Evolutionary conservation across 2,329 filamentous ascomycete genomes (phyloP).

Genomic region (Fusarium armeniacum): DNA sequence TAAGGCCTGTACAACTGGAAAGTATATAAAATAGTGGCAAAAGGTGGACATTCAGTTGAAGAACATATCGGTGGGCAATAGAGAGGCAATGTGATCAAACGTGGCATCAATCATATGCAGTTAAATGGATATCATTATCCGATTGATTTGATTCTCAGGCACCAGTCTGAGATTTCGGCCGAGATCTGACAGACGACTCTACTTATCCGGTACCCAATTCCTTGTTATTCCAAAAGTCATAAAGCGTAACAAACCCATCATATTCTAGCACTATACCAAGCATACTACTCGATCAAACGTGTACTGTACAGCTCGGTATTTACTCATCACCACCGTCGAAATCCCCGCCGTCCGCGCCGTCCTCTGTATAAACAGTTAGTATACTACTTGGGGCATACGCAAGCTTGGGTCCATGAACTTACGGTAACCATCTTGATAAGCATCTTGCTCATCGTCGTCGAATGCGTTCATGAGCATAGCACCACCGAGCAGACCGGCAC

Average conservation of each 20-base stretch:
- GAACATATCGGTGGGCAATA: background rate
- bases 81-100: conserved; percentile 20
- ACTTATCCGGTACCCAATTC: conserved; percentile 17
- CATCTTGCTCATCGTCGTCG: conserved; percentile 72
- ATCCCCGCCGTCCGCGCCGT: conserved; percentile 51
- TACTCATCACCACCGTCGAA: conserved; percentile 47
- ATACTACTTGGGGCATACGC: background rate
- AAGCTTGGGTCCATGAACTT: conserved; percentile 39
- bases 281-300: background rate
- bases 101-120: conserved; percentile 13
- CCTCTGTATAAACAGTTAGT: conserved; percentile 51
- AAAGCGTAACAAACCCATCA: conserved; percentile 19
- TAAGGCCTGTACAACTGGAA: conserved; percentile 15
- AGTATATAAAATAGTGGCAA: conserved; percentile 4
- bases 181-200: conserved; percentile 1
- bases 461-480: conserved; percentile 78
- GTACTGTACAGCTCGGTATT: background rate
- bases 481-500: conserved; percentile 85
- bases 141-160: background rate
- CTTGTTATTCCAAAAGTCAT: conserved; percentile 15
- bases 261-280: background rate
- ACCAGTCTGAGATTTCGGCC: conserved; percentile 2
- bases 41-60: conserved; percentile 2
- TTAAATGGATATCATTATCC: conserved; percentile 12
- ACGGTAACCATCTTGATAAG: conserved; percentile 64